Conservation (phyloP, 768 basidiomycete species). For the Nevesoporus exiguus region DNA sequence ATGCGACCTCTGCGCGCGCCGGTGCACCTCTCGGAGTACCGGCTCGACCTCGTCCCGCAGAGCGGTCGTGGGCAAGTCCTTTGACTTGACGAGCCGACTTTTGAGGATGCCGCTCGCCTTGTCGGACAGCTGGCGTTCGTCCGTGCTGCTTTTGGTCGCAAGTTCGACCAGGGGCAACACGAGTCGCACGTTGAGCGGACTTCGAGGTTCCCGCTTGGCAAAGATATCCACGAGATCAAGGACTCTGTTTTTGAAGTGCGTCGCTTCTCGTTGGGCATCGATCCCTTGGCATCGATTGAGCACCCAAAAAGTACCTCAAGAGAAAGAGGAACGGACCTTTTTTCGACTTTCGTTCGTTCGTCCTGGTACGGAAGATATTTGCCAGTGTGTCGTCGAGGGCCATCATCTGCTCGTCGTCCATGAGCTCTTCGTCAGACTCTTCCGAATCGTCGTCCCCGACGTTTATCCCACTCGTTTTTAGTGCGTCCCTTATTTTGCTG, state of each 20-base stretch:
- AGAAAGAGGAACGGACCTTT: slow-evolving; percentile 50
- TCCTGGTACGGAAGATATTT: slow-evolving; percentile 72
- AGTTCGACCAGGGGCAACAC: slow-evolving; percentile 78
- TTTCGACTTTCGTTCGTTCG: slow-evolving; percentile 54
- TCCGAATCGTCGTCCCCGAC: slow-evolving; percentile 51
- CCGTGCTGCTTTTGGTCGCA: slow-evolving; percentile 56
- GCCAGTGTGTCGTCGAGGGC: slow-evolving; percentile 91
- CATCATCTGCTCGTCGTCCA: slow-evolving; percentile 99
- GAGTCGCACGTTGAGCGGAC: slow-evolving; percentile 59
- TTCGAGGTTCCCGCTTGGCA: slow-evolving; percentile 74
- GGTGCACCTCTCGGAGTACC: slow-evolving; percentile 63
- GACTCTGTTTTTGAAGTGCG: slow-evolving; percentile 94
- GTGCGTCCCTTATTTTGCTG: slow-evolving; percentile 60
- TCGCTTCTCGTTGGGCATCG: slow-evolving; percentile 80
- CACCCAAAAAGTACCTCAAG: neutral
- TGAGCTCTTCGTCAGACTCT: slow-evolving; percentile 56
- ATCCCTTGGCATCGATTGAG: slow-evolving; percentile 38
- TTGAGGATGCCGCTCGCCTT: slow-evolving; percentile 82
- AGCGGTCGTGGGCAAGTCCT: slow-evolving; percentile 51
- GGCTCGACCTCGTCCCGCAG: slow-evolving; percentile 35
- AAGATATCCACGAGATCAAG: slow-evolving; percentile 92
- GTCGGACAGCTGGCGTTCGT: slow-evolving; percentile 86
- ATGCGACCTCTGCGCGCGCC: slow-evolving; percentile 62
- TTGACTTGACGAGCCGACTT: slow-evolving; percentile 68
- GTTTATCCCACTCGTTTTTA: slow-evolving; percentile 56